Percentiles rank a stretch among this genome's conserved stretches.
These are phyloP conservation scores for Colletotrichum sansevieriae DNA, from an alignment of 2,329 filamentous ascomycete species.

Conservation along the genomic window DNA sequence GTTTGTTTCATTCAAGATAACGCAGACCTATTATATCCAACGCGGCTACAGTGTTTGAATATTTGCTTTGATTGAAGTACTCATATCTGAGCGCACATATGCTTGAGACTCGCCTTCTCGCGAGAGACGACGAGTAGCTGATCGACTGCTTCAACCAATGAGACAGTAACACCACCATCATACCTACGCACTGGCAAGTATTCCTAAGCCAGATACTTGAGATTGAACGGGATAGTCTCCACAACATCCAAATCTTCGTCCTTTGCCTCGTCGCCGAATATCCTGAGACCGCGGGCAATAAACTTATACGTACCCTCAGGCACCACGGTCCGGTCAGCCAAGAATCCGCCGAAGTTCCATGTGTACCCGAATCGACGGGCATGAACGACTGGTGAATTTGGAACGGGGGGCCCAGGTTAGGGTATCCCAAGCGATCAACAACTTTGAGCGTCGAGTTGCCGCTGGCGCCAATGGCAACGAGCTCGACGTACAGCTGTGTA, in stretches of 20 bases:
- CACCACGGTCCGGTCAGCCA: slow-evolving; percentile 44
- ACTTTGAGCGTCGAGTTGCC: slow-evolving; percentile 36
- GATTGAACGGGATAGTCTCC: slow-evolving; percentile 41
- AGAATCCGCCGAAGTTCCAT: slow-evolving; percentile 43
- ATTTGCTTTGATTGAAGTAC: too few species aligned
- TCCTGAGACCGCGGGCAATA: slow-evolving; percentile 44
- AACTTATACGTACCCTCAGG: slow-evolving; percentile 46
- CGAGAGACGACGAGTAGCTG: too few species aligned
- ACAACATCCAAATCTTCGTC: slow-evolving; percentile 45
- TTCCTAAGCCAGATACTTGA: slow-evolving; percentile 28
- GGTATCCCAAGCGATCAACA: slow-evolving; percentile 42
- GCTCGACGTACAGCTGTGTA: slow-evolving; percentile 43
- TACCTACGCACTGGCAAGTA: too few species aligned
- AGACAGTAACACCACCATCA: too few species aligned
- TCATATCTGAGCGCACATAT: slow-evolving; percentile 44
- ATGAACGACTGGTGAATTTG: slow-evolving; percentile 42
- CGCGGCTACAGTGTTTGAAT: too few species aligned
- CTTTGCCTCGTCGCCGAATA: slow-evolving; percentile 46
- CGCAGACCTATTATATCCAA: neutral
- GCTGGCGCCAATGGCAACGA: slow-evolving; percentile 40
- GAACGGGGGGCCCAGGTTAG: slow-evolving; percentile 43
- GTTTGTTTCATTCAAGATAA: slow-evolving; percentile 48
- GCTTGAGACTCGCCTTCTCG: neutral
- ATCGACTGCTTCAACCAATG: too few species aligned
- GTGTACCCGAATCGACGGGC: slow-evolving; percentile 18